Conservation (phyloP, 768 basidiomycete species). For the Cyathus striatus region DNA sequence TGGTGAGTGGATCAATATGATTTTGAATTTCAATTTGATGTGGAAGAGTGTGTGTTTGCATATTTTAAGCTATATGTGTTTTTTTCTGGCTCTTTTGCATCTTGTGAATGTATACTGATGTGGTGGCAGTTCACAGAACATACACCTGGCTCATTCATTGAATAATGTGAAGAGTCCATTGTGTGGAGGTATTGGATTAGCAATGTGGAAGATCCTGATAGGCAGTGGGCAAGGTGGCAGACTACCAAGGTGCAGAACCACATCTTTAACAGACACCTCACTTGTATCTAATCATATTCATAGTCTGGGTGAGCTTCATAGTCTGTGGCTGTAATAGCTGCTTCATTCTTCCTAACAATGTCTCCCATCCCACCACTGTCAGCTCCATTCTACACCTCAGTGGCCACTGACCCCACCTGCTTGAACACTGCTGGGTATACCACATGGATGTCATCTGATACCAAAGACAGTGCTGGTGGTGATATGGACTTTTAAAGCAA, state of each 20-base stretch:
- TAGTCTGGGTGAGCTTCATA: constrained; percentile 78
- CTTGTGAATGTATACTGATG: constrained; percentile 1
- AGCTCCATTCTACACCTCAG: constrained; percentile 74
- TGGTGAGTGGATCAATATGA: constrained; percentile 73
- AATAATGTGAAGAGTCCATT: constrained; percentile 77
- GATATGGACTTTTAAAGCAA: constrained; percentile 59
- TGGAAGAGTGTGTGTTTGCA: constrained; percentile 82
- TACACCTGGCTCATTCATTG: constrained; percentile 80
- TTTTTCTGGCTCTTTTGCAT: constrained; percentile 3
- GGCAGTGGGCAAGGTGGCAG: constrained; percentile 80
- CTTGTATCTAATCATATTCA: not conserved
- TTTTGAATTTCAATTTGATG: constrained; percentile 67
- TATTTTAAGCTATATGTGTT: constrained; percentile 78
- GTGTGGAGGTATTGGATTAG: constrained; percentile 85
- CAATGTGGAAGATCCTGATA: constrained; percentile 40
- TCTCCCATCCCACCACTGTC: constrained; percentile 79
- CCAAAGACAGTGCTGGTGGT: constrained; percentile 12
- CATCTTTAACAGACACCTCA: constrained; percentile 68
- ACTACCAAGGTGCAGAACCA: constrained; percentile 92
- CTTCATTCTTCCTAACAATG: constrained; percentile 78
- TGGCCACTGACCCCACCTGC: constrained; percentile 39
- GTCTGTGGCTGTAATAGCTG: constrained; percentile 74
- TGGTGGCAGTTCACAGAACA: constrained; percentile 75
- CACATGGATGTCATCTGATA: constrained; percentile 35
- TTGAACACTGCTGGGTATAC: constrained; percentile 28